Percentiles rank a stretch among this genome's conserved stretches.
These are phyloP conservation scores for Colletotrichum godetiae DNA, from an alignment of 2,329 filamentous ascomycete species.

Conservation along the genomic window DNA sequence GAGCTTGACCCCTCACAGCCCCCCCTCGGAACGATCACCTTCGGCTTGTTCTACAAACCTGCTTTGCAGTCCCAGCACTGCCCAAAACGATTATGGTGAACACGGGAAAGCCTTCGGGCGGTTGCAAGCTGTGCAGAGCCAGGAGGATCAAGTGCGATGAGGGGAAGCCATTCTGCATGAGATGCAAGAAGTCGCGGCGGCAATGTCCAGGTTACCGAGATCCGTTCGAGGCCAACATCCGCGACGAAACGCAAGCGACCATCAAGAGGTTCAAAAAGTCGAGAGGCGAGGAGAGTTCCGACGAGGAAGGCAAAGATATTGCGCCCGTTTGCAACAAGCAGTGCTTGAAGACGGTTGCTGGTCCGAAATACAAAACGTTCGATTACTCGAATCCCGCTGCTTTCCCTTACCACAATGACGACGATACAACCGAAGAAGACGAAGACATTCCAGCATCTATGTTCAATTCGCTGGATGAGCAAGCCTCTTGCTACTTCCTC, in stretches of 20 bases:
- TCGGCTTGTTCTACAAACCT: background rate
- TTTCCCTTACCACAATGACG: slow-evolving; percentile 24
- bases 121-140: slow-evolving; percentile 40
- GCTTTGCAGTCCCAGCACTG: background rate
- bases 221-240: slow-evolving; percentile 41
- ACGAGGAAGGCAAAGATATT: slow-evolving; percentile 17
- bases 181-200: slow-evolving; percentile 40
- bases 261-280: slow-evolving; percentile 38
- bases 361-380: slow-evolving; percentile 30
- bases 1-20: slow-evolving; percentile 13
- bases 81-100: slow-evolving; percentile 38
- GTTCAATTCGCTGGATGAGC: slow-evolving; percentile 31
- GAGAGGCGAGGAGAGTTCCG: slow-evolving; percentile 31
- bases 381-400: slow-evolving; percentile 26
- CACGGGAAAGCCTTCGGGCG: slow-evolving; percentile 41
- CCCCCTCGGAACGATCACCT: background rate
- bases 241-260: slow-evolving; percentile 40
- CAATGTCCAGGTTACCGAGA: slow-evolving; percentile 41
- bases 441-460: slow-evolving; percentile 27
- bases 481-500: slow-evolving; percentile 35
- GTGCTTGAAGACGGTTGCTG: slow-evolving; percentile 26
- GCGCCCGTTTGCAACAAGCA: slow-evolving; percentile 30
- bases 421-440: slow-evolving; percentile 23
- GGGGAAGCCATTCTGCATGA: slow-evolving; percentile 40
- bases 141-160: slow-evolving; percentile 42